Percentiles rank a stretch among this genome's conserved stretches.
Evolutionary conservation across 768 basidiomycete genomes (phyloP).

Genomic region (Hygrocybe coccinea): DNA sequence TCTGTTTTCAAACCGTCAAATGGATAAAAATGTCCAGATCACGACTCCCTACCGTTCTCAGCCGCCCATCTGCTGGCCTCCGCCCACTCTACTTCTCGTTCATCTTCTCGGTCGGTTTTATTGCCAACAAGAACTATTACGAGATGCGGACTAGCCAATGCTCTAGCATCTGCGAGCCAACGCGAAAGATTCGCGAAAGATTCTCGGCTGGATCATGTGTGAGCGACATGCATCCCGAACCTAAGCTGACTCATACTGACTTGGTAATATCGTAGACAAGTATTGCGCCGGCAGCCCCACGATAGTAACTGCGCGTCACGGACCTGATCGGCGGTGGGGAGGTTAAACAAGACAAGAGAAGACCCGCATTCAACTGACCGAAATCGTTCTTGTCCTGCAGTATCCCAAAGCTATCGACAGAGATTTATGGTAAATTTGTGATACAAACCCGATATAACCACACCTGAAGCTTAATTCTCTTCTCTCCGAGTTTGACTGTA

Average conservation of each 20-base stretch:
- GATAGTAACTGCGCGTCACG: constrained; percentile 92
- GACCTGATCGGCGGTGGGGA: constrained; percentile 44
- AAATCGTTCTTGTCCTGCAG: constrained; percentile 94
- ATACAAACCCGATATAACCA: constrained; percentile 18
- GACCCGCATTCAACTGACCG: constrained; percentile 41
- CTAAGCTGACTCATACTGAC: constrained; percentile 34
- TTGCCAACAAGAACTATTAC: constrained; percentile 91
- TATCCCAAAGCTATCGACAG: constrained; percentile 81
- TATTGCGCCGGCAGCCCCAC: constrained; percentile 87
- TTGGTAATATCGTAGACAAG: constrained; percentile 93
- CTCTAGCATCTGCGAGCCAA: constrained; percentile 92
- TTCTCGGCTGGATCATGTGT: constrained; percentile 55
- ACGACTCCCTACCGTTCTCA: constrained; percentile 66
- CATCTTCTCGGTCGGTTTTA: constrained; percentile 92
- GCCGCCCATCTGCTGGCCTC: constrained; percentile 96
- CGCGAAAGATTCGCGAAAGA: constrained; percentile 79
- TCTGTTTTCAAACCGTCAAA: constrained; percentile 42
- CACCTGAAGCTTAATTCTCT: constrained; percentile 93
- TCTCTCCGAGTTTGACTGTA: constrained; percentile 88
- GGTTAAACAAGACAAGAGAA: background rate
- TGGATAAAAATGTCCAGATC: background rate
- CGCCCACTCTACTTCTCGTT: constrained; percentile 90
- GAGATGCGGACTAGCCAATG: constrained; percentile 86
- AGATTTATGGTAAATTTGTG: constrained; percentile 13
- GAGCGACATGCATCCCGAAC: constrained; percentile 3